Evolutionary conservation across 1,284 basidiomycete genomes (phyloP).

Genomic region (Earliella scabrosa): DNA sequence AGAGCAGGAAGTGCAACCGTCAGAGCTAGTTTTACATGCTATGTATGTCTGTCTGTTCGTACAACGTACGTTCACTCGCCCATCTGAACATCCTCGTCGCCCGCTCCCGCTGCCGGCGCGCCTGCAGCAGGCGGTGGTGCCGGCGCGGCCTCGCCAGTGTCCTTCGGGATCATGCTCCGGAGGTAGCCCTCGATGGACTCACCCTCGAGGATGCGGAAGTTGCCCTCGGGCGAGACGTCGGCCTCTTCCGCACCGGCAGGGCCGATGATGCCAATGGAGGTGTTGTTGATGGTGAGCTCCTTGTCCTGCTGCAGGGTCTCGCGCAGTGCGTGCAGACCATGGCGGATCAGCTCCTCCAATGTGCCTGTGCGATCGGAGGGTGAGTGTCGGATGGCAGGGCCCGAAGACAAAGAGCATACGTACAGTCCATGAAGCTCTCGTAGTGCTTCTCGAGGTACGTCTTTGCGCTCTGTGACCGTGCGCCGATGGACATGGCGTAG

Average conservation of each 20-base stretch:
- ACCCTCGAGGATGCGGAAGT: conserved; percentile 84
- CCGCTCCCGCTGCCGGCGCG: conserved; percentile 38
- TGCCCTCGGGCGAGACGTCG: conserved; percentile 49
- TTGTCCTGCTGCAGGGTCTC: conserved; percentile 98
- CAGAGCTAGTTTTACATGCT: conserved; percentile 25
- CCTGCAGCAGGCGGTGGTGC: conserved; percentile 41
- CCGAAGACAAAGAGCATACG: conserved; percentile 37
- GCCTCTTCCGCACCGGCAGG: conserved; percentile 65
- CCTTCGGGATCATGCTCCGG: conserved; percentile 72
- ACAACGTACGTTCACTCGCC: conserved; percentile 47
- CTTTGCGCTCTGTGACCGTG: conserved; percentile 96
- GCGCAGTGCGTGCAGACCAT: conserved; percentile 90
- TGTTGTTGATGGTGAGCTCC: conserved; percentile 90
- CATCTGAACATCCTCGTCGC: conserved; percentile 84
- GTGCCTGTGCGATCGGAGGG: conserved; percentile 53
- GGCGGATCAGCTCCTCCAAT: conserved; percentile 85
- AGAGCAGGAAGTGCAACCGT: conserved; percentile 17
- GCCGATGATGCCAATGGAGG: conserved; percentile 90
- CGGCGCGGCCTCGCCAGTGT: conserved; percentile 40
- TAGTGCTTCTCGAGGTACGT: conserved; percentile 97
- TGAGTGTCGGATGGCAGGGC: conserved; percentile 1
- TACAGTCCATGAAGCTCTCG: conserved; percentile 85
- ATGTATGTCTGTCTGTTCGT: too few relatives aligned
- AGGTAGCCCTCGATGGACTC: conserved; percentile 75
- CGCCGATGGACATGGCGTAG: conserved; percentile 98